phyloP scores from a whole-genome alignment of 371 early-diverging fungal species.

The Actinomortierella ambigua region DNA sequence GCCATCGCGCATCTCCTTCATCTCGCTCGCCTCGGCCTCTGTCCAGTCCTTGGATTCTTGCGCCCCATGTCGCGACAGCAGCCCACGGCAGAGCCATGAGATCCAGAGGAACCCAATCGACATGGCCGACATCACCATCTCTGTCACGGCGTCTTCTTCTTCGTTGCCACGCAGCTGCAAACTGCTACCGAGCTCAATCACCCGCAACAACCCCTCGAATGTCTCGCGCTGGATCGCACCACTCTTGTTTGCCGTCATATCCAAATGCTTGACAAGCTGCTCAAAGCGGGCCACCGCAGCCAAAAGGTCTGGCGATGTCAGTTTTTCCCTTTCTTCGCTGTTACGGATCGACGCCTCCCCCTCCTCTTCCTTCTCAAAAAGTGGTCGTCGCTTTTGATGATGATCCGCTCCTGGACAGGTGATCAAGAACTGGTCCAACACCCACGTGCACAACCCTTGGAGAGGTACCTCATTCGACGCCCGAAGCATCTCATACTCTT shows the following conservation, averaged over 20 bases:
- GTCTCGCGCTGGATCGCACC: slow-evolving; percentile 15
- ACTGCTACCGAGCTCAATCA: slow-evolving; percentile 16
- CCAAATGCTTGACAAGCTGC: slow-evolving; percentile 35
- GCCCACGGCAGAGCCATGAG: slow-evolving; percentile 42
- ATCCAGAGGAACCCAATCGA: slow-evolving; percentile 48
- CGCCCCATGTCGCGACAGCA: slow-evolving; percentile 46
- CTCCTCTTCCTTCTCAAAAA: too few species aligned
- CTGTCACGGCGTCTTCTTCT: slow-evolving; percentile 24
- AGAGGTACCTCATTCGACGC: slow-evolving; percentile 48
- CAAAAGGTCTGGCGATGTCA: slow-evolving; percentile 17
- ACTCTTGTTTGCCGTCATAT: slow-evolving; percentile 19
- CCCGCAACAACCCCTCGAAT: slow-evolving; percentile 19
- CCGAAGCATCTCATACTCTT: slow-evolving; percentile 44
- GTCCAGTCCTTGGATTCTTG: slow-evolving; percentile 44
- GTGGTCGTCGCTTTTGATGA: too few species aligned
- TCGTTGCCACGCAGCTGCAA: too few species aligned
- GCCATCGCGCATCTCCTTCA: slow-evolving; percentile 47
- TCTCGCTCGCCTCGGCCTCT: slow-evolving; percentile 18
- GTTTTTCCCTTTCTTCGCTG: too few species aligned
- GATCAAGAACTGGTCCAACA: slow-evolving; percentile 53
- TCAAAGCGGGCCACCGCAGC: slow-evolving; percentile 23
- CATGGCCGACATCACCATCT: slow-evolving; percentile 26
- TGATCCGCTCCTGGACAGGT: neutral
- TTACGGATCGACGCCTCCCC: too few species aligned
- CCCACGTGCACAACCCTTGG: slow-evolving; percentile 46